These are phyloP conservation scores for Helichrysum umbraculigerum DNA, from an alignment of 129 eudicot species.

Conservation along the genomic window DNA sequence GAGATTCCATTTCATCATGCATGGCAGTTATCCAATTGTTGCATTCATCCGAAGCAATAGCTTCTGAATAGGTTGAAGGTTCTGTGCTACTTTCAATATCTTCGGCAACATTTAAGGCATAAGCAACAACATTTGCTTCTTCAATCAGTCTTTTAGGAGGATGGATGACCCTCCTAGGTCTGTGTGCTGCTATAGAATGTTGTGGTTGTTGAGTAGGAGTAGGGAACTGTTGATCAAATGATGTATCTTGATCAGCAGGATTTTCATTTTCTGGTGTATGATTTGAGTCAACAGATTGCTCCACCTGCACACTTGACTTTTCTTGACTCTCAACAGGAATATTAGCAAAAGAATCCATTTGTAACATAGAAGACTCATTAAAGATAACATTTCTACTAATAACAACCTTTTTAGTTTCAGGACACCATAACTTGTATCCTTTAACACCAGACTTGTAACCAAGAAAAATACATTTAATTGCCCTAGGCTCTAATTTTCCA, in stretches of 20 bases:
- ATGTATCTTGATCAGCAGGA: neutral
- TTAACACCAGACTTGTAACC: conserved; percentile 28
- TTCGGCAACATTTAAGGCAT: neutral
- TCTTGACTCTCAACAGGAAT: neutral
- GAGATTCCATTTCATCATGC: no score
- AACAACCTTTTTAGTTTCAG: conserved; percentile 1
- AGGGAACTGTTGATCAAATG: neutral
- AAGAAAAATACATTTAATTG: neutral
- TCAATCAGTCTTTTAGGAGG: conserved; percentile 6
- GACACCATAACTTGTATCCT: conserved; percentile 26
- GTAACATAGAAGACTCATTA: neutral
- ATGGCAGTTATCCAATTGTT: no score
- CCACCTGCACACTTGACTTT: conserved; percentile 21
- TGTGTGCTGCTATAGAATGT: conserved; percentile 1
- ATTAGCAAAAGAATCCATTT: neutral
- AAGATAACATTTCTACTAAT: conserved; percentile 8
- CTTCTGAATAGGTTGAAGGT: no score
- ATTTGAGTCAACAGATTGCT: neutral
- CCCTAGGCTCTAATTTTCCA: conserved; percentile 24
- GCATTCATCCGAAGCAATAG: no score
- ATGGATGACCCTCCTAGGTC: neutral
- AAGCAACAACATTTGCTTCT: conserved; percentile 3
- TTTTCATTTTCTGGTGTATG: neutral
- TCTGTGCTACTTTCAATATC: no score
- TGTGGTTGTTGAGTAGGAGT: conserved; percentile 4